phyloP scores from a whole-genome alignment of 2,329 filamentous ascomycete genomes.

The Paecilomyces dactylethromorphus region DNA sequence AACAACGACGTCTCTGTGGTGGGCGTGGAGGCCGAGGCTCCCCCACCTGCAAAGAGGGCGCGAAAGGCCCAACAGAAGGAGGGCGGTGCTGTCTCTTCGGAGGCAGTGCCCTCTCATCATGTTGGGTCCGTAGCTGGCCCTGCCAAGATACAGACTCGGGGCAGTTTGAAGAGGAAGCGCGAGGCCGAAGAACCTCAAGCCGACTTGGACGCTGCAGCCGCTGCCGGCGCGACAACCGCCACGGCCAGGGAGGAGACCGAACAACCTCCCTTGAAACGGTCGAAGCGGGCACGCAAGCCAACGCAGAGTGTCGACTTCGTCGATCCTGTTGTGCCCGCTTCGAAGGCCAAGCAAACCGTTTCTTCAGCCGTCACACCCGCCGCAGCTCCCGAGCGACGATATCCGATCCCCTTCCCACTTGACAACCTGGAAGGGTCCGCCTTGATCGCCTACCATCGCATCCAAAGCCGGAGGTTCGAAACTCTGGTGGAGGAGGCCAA shows the following conservation, averaged over 20 bases:
- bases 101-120: background rate
- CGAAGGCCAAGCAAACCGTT: too few relatives aligned
- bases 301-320: background rate
- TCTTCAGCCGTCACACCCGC: background rate
- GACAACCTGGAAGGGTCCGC: slow-evolving; percentile 15
- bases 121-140: background rate
- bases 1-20: slow-evolving; percentile 3
- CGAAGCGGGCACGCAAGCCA: slow-evolving; percentile 5
- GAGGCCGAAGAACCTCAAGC: slow-evolving; percentile 1
- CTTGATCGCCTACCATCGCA: slow-evolving; percentile 37
- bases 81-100: background rate
- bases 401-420: slow-evolving; percentile 2
- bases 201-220: background rate
- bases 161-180: slow-evolving; percentile 5
- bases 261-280: slow-evolving; percentile 4
- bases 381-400: slow-evolving; percentile 1
- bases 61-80: slow-evolving; percentile 3
- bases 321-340: background rate
- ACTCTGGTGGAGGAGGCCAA: slow-evolving; percentile 51
- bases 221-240: background rate
- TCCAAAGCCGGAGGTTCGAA: slow-evolving; percentile 53
- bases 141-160: slow-evolving; percentile 3
- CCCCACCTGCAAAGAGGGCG: slow-evolving; percentile 12
- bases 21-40: slow-evolving; percentile 14
- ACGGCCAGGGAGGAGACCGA: background rate